Evolutionary conservation across 2,329 filamentous ascomycete species (phyloP), one percentile per base, ranked within the genome.

Genomic region (Trichoderma atrobrunneum): DNA sequence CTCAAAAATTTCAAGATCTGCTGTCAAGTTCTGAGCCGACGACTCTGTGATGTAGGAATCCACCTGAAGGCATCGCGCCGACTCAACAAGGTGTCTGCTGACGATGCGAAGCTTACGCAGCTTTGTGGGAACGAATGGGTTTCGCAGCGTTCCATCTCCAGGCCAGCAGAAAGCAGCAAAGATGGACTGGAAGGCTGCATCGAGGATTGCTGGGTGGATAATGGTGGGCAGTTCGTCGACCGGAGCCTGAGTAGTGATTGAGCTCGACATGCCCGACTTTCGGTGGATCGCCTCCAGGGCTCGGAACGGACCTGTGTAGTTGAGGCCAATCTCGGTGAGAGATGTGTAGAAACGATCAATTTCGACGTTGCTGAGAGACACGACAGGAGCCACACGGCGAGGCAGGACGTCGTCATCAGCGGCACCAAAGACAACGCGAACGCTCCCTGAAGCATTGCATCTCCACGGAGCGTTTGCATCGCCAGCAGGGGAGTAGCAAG

Each of bases 271-370:
- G 43, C 26, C 43, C 16, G 43, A 32, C 21, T 48, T 48, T n/a
- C 63, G 36, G 6, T 66, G 18, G 21, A 66, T 32, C 7, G 39
- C 21, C 43, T 72, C n/a, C 3, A 76, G 60, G 30, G 72, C 72
- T n/a, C 74, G 72, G 72, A 76, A 76, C 0, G 72, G 73, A 18
- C 73, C 75, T 1, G 71, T 73, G 66, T 76, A 76, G 39, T 73
- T 74, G 11, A 75, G 64, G 0, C 75, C 75, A 11, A 76, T 72
- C 11, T 70, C 72, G 7, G 51, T 73, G 54, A 76, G 73, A 26
- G 72, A 74, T 16, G 70, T 56, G 34, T 76, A 76, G n/a, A 76
- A 76, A 18, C 72, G 62, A 32, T 76, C 75, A 7, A 59, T 70
- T 34, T 77, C 74, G 34, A 77, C 28, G 10, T n/a, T 21, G 28